A percentile compares a stretch with the other conserved stretches of the same genome.
These are phyloP conservation scores for Copromyces sp. DNA, from an alignment of 495 filamentous ascomycete species.

Conservation along the genomic window DNA sequence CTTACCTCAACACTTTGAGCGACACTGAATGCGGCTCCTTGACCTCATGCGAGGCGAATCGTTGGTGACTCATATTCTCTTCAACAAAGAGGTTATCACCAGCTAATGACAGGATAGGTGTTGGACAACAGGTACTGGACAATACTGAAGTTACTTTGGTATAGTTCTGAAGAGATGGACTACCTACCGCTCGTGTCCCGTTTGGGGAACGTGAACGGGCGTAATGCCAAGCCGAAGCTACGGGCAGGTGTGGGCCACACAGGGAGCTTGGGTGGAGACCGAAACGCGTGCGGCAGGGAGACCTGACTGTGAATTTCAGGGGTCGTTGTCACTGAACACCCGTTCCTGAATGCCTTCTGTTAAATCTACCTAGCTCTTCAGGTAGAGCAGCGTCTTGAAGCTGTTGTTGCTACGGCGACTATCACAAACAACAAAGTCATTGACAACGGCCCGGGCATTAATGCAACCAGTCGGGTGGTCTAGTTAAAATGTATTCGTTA, in stretches of 20 bases:
- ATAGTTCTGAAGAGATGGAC: neutral
- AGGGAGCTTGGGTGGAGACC: neutral
- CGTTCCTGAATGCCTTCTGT: neutral
- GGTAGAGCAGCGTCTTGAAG: neutral
- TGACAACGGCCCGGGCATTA: neutral
- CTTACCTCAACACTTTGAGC: constrained; percentile 66
- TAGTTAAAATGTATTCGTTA: neutral
- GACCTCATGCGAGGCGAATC: constrained; percentile 45
- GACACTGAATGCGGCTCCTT: constrained; percentile 81
- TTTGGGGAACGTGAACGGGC: neutral
- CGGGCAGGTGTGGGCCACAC: neutral
- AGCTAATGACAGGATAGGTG: neutral
- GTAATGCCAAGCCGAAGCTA: neutral
- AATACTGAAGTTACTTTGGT: neutral
- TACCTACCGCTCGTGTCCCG: neutral
- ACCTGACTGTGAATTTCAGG: neutral
- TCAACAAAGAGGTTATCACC: neutral
- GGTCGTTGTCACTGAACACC: neutral
- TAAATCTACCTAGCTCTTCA: neutral
- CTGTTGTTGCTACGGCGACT: neutral
- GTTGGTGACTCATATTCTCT: constrained; percentile 37
- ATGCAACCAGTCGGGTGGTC: neutral
- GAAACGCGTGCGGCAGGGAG: neutral
- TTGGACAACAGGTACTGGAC: neutral
- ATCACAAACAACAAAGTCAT: neutral